Evolutionary conservation across 2,329 filamentous ascomycete genomes (phyloP).

Genomic region (Paracorniculantispora psalliotae): DNA sequence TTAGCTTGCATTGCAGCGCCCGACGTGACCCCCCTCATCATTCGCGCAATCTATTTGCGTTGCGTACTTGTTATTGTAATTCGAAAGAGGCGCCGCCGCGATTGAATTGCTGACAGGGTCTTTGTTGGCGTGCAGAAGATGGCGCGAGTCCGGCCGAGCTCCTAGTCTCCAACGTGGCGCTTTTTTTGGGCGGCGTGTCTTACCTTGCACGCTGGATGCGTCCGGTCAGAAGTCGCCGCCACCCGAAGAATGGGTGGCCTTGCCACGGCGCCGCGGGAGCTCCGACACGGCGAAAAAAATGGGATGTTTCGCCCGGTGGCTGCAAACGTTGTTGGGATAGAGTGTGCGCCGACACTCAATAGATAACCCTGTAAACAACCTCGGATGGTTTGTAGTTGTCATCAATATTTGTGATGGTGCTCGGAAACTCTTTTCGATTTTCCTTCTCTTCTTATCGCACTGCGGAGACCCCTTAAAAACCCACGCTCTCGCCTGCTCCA

Average conservation of each 20-base stretch:
- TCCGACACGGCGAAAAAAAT: constrained; percentile 7
- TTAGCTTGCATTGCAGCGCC: constrained; percentile 2
- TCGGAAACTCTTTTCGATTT: neutral
- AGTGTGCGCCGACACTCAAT: neutral
- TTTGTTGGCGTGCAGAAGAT: neutral
- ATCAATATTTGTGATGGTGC: neutral
- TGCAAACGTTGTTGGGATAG: neutral
- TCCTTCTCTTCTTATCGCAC: neutral
- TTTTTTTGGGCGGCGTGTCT: neutral
- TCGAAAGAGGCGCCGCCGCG: neutral
- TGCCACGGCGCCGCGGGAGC: neutral
- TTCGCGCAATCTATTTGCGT: neutral
- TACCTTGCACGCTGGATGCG: neutral
- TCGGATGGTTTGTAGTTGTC: neutral
- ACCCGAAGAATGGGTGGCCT: neutral
- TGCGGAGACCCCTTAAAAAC: neutral
- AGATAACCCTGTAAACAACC: too few relatives aligned
- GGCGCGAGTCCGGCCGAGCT: neutral
- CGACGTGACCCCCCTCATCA: neutral
- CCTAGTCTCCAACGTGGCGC: constrained; percentile 1
- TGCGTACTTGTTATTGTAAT: neutral
- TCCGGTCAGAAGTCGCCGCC: constrained; percentile 9
- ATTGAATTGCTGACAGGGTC: neutral
- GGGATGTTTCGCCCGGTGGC: neutral
- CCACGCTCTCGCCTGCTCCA: neutral